Evolutionary conservation across 441 rosid genomes (phyloP).

Genomic region (Aquilaria agallochum): DNA sequence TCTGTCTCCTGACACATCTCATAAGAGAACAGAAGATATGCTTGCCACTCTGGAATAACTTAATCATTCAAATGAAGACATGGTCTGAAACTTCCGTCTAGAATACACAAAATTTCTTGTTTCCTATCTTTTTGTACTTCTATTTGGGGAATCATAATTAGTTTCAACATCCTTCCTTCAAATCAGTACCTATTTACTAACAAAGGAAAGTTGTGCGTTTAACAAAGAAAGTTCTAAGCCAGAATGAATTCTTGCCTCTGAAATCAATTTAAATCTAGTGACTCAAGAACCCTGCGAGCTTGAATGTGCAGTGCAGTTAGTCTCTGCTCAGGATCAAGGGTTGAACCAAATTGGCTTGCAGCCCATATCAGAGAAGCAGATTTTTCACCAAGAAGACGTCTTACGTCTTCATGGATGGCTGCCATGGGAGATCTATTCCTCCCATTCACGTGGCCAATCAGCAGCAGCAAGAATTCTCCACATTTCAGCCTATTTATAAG

Average conservation of each 20-base stretch:
- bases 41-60: constrained; percentile 32
- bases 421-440: constrained; percentile 76
- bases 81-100: constrained; percentile 5
- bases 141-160: too few species aligned
- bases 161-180: too few species aligned
- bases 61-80: constrained; percentile 39
- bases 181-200: too few species aligned
- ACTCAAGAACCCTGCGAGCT: constrained; percentile 90
- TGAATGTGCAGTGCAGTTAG: constrained; percentile 79
- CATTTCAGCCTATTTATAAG: constrained; percentile 62
- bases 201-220: too few species aligned
- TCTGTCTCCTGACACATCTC: constrained; percentile 37
- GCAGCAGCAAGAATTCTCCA: constrained; percentile 90
- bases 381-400: constrained; percentile 84
- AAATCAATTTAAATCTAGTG: constrained; percentile 55
- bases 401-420: constrained; percentile 73
- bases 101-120: not conserved
- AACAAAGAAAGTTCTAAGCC: too few species aligned
- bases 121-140: not conserved
- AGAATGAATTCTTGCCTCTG: not conserved
- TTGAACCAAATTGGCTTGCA: constrained; percentile 87
- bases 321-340: constrained; percentile 82
- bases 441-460: constrained; percentile 87
- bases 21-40: constrained; percentile 36
- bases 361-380: constrained; percentile 97